phyloP scores from a whole-genome alignment of 2,329 filamentous ascomycete genomes.

The Diaporthe australafricana region DNA sequence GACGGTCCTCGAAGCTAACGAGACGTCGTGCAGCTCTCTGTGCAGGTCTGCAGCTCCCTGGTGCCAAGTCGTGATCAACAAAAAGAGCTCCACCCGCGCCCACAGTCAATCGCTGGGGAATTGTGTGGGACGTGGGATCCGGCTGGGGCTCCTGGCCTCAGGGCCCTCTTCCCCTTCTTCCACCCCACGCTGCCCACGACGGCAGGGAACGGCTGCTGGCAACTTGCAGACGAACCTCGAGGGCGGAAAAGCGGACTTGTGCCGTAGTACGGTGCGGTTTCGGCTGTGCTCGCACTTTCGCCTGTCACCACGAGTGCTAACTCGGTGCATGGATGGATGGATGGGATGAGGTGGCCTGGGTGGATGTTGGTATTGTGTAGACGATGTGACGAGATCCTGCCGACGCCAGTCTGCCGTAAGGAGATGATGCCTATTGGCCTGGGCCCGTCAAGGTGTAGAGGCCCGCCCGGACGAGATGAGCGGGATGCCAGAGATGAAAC shows the following conservation, averaged over 20 bases:
- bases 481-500: background rate
- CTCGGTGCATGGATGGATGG: background rate
- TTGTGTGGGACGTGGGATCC: constrained; percentile 28
- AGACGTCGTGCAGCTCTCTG: constrained; percentile 27
- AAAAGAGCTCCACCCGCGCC: constrained; percentile 9
- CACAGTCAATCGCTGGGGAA: constrained; percentile 30
- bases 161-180: constrained; percentile 25
- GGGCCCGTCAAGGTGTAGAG: background rate
- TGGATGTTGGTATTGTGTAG: constrained; percentile 5
- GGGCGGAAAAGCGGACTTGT: constrained; percentile 16
- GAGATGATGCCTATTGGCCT: constrained; percentile 11
- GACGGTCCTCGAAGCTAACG: constrained; percentile 19
- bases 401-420: background rate
- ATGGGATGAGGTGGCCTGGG: background rate
- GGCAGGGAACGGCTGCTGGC: constrained; percentile 9
- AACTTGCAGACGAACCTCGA: constrained; percentile 2
- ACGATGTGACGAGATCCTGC: constrained; percentile 6
- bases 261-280: constrained; percentile 25
- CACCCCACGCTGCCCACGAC: constrained; percentile 25
- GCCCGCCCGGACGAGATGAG: constrained; percentile 12
- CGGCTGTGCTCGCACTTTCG: constrained; percentile 2
- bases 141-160: constrained; percentile 20
- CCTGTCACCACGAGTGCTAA: background rate
- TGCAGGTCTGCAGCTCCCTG: constrained; percentile 26
- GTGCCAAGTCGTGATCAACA: constrained; percentile 30